Percentiles rank a stretch among this genome's conserved stretches.
Conservation (phyloP, 2,329 filamentous ascomycete genomes). For the Exophiala calicioides region DNA sequence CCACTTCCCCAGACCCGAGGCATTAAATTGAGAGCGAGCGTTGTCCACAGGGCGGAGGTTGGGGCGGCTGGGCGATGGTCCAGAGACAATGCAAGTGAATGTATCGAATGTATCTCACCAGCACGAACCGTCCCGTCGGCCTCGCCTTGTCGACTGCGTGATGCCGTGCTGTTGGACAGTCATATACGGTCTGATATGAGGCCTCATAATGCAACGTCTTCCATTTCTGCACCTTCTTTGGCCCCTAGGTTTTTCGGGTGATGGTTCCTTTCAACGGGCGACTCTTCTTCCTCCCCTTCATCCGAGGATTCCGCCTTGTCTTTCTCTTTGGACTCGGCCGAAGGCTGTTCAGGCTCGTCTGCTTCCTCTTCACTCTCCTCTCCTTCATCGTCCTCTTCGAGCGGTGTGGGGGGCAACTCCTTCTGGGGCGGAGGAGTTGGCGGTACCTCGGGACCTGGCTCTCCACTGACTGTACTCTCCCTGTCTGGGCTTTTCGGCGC, state of each 20-base stretch:
- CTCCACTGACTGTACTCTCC: conserved; percentile 27
- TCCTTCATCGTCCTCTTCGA: conserved; percentile 27
- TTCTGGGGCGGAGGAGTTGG: conserved; percentile 28
- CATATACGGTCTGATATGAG: background rate
- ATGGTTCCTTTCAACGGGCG: conserved; percentile 11
- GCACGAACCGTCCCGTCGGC: too few relatives aligned
- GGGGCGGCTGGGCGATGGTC: too few relatives aligned
- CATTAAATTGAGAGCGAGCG: too few relatives aligned
- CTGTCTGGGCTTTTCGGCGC: conserved; percentile 25
- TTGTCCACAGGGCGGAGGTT: too few relatives aligned
- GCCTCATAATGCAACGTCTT: conserved; percentile 32
- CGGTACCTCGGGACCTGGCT: conserved; percentile 31
- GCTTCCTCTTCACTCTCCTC: conserved; percentile 28
- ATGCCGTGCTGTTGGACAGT: too few relatives aligned
- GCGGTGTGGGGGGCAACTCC: conserved; percentile 26
- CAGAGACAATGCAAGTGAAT: too few relatives aligned
- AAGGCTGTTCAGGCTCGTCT: conserved; percentile 18
- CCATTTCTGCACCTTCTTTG: conserved; percentile 31
- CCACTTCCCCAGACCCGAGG: too few relatives aligned
- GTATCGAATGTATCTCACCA: too few relatives aligned
- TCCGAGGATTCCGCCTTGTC: conserved; percentile 20
- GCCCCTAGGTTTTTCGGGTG: conserved; percentile 32
- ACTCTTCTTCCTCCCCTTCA: conserved; percentile 20
- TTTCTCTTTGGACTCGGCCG: conserved; percentile 14
- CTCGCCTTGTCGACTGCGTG: too few relatives aligned